Evolutionary conservation across 148 eudicot species (phyloP).

Genomic region (Amaranthus cruentus): DNA sequence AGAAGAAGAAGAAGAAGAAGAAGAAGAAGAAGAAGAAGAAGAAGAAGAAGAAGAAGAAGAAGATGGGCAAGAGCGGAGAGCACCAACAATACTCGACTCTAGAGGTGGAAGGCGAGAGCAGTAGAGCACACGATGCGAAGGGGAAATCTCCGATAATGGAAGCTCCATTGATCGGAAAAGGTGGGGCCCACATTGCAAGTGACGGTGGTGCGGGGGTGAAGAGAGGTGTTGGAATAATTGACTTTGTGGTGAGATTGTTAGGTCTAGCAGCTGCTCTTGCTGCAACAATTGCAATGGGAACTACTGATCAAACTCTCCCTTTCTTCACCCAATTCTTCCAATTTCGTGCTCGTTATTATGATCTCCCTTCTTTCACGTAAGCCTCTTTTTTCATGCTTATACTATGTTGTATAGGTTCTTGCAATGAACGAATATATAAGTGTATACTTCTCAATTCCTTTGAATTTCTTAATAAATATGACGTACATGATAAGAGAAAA

Average conservation of each 20-base stretch:
- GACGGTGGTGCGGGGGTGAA: slow-evolving; percentile 24
- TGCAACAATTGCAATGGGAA: slow-evolving; percentile 39
- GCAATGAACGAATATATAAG: too few relatives aligned
- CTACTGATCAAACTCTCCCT: slow-evolving; percentile 45
- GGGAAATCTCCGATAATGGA: slow-evolving; percentile 44
- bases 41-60: background rate
- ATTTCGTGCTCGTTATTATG: slow-evolving; percentile 40
- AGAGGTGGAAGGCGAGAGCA: slow-evolving; percentile 27
- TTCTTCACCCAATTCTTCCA: slow-evolving; percentile 53
- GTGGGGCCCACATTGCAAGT: background rate
- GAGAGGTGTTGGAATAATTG: slow-evolving; percentile 38
- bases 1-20: background rate
- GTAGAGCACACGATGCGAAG: slow-evolving; percentile 28
- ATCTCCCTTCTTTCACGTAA: slow-evolving; percentile 48
- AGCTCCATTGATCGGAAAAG: slow-evolving; percentile 33
- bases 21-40: background rate
- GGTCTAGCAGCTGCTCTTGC: slow-evolving; percentile 32
- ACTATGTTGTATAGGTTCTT: too few relatives aligned
- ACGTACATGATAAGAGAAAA: too few relatives aligned
- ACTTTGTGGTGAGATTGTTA: slow-evolving; percentile 39
- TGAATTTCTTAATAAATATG: too few relatives aligned
- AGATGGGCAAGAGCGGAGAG: slow-evolving; percentile 19
- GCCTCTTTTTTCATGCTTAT: background rate
- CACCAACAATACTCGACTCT: slow-evolving; percentile 22
- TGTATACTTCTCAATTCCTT: too few relatives aligned